Conservation (phyloP, 345 rosid species). For the Pugionium dolabratum region DNA sequence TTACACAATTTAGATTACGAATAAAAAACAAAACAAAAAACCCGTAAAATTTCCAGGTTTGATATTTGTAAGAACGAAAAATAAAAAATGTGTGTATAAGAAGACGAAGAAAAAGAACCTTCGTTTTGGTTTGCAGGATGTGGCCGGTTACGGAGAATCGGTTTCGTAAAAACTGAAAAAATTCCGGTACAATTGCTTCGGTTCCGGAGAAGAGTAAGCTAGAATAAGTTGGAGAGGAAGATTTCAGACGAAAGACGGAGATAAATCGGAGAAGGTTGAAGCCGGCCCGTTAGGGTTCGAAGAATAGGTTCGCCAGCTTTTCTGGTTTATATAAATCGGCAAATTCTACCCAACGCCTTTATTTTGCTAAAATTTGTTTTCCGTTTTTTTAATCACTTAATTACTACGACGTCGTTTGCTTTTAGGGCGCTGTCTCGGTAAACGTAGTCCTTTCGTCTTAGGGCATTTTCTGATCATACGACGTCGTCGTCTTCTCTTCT, state of each 20-base stretch:
- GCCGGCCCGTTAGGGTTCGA: conserved; percentile 33
- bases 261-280: background rate
- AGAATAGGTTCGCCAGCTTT: conserved; percentile 39
- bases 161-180: conserved; percentile 22
- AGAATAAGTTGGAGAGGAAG: conserved; percentile 17
- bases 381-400: background rate
- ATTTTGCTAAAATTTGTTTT: conserved; percentile 28
- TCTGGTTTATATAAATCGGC: conserved; percentile 39
- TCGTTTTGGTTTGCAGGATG: conserved; percentile 32
- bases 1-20: background rate
- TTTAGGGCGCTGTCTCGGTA: background rate
- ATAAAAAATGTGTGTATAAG: background rate
- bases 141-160: conserved; percentile 39
- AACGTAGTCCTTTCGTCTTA: background rate
- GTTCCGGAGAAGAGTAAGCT: conserved; percentile 14
- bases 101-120: conserved; percentile 17
- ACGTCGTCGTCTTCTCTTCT: background rate
- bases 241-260: conserved; percentile 15
- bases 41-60: background rate
- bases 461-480: background rate
- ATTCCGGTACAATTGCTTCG: conserved; percentile 28
- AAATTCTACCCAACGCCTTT: conserved; percentile 20
- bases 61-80: too few relatives aligned
- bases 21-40: background rate
- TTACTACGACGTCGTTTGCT: background rate